Evolutionary conservation across 305 asterid genomes (phyloP), one percentile per base, ranked within the genome.

Genomic region (Fraxinus greggii): DNA sequence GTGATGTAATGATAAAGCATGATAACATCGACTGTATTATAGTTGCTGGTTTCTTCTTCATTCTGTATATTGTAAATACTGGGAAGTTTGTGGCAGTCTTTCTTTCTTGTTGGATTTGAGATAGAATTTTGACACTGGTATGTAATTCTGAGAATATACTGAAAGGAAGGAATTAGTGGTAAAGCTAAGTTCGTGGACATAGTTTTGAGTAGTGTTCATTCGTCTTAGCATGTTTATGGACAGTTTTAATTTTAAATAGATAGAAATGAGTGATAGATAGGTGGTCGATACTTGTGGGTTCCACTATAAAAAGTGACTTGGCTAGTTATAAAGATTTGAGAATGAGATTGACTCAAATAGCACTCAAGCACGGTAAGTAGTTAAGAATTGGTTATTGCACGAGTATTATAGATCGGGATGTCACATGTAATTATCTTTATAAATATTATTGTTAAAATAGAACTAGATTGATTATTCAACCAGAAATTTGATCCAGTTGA

Each of bases 1-100:
- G 74, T 76, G 26, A 76, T 83, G 79, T 85, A 76, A 77, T 48
- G 80, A 72, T 78, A 82, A 85, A 85, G 73, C 84, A 81, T 69
- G 77, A 69, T 78, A 35, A 51, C 48, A 40, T 77, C 79, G 72
- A 67, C 42, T 80, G 78, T 76, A 54, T 75, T 69, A 26, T 42
- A 33, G 77, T 29, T 78, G 75, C 82, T 31, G 69, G 40, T 72
- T 28, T 54, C 72, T 78, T 75, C 72, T 78, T 74, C 35, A 10
- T 61, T 61, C 28, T 81, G 75, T 80, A 23, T 74, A 61, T 54
- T 33, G 23, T 78, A 67, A 79, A 12, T 72, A 51, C 28, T 79
- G 76, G 70, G 75, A 48, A 77, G 26, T 40, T 26, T 4, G 32
- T 82, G 28, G 76, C 13, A 31, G 10, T 19, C 17, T n/a, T 79